A percentile compares a stretch with the other conserved stretches of the same genome.
Conservation (phyloP, 768 basidiomycete species). For the Boletus fagicola region DNA sequence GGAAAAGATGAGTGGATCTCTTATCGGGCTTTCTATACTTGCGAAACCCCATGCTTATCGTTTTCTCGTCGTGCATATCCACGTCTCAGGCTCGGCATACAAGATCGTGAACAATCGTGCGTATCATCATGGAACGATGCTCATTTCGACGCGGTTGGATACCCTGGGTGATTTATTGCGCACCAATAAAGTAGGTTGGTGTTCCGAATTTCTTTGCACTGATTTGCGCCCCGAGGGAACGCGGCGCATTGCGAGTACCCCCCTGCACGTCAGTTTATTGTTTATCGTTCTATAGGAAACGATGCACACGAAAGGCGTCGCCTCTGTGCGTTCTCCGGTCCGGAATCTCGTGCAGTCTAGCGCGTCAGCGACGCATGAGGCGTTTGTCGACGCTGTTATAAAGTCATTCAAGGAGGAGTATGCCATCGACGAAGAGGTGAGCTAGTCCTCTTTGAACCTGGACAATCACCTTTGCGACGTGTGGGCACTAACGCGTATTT, state of each 20-base stretch:
- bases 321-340: conserved; percentile 91
- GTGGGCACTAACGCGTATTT: background rate
- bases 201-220: background rate
- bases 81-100: conserved; percentile 98
- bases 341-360: conserved; percentile 69
- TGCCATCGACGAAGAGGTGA: conserved; percentile 36
- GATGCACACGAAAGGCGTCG: conserved; percentile 82
- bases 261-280: background rate
- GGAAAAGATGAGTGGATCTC: conserved; percentile 75
- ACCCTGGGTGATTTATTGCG: conserved; percentile 71
- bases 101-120: conserved; percentile 89
- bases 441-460: background rate
- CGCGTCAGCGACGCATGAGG: conserved; percentile 55
- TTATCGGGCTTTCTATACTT: background rate
- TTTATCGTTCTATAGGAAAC: conserved; percentile 49
- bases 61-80: conserved; percentile 14
- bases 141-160: conserved; percentile 77
- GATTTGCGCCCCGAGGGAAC: background rate
- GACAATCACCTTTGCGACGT: background rate
- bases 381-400: conserved; percentile 68
- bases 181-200: conserved; percentile 53
- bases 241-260: background rate
- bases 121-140: conserved; percentile 99
- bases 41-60: background rate
- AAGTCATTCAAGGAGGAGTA: conserved; percentile 66